Base-by-base conservation (phyloP, 1,139 yeast species). In the Komagataea norvegica region DNA sequence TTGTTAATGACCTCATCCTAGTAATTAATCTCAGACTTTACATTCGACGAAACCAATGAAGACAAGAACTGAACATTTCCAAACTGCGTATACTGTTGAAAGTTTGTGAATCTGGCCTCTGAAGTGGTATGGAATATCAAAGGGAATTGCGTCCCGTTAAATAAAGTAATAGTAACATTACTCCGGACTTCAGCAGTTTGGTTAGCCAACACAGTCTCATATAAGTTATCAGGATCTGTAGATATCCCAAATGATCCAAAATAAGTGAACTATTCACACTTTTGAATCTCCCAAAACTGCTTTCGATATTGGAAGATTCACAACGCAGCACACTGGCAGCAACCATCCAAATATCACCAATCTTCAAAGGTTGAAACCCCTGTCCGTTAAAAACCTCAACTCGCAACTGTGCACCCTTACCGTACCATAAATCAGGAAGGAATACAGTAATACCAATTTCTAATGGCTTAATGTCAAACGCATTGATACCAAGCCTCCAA, bases 401-500 rank as follows among this genome's bases (percentile, higher is more conserved):
- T 36, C 64, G 65, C 29, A 78, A 49, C 10, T 45, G 42, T 4
- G 39, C 31, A 29, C 48, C 49, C n/a, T 44, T 47, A 26, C 61
- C 59, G 6, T 19, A 4, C 85, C 87, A 79, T 25, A 84, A 59
- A 28, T 61, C 54, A 3, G 93, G 91, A 42, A 85, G 61, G 44
- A 77, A 68, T 0, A 84, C 76, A 6, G 88, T 74, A 37, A 86
- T 53, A 48, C 85, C 94, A 33, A 85, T 55, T 41, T 74, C 78
- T 47, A 80, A 67, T 4, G 80, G 67, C 15, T 76, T 79, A 22
- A 86, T 65, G 57, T 86, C 93, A 60, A 79, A 85, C 1, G 94
- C 82, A 44, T 77, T 71, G 20, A 72, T 68, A 4, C 85, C 77
- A 11, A 86, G 85, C 29, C 71, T 67, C 95, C 95, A 86, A 36